These are phyloP conservation scores for Cucumis melo DNA, from an alignment of 306 rosid genomes.

Conservation along the genomic window DNA sequence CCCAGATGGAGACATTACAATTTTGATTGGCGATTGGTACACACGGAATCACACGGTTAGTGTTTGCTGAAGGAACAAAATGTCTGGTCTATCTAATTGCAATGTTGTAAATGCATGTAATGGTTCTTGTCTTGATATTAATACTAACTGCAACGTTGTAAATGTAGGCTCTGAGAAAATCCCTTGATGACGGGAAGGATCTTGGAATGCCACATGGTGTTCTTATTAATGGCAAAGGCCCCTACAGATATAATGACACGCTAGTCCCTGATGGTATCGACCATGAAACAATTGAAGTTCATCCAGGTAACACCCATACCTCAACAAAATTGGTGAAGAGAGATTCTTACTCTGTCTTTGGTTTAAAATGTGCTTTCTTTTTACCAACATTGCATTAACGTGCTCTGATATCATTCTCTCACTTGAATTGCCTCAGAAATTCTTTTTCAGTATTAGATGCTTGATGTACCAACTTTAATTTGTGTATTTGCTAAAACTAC, in stretches of 20 bases:
- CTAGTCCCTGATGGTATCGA: slow-evolving; percentile 81
- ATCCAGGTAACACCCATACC: slow-evolving; percentile 44
- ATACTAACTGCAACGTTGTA: slow-evolving; percentile 1
- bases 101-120: neutral
- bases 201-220: slow-evolving; percentile 96
- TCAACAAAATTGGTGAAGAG: neutral
- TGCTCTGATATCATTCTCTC: neutral
- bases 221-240: slow-evolving; percentile 96
- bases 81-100: neutral
- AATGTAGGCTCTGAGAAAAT: slow-evolving; percentile 65
- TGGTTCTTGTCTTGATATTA: slow-evolving; percentile 3
- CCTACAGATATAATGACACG: slow-evolving; percentile 66
- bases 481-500: neutral
- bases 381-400: neutral
- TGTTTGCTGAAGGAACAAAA: slow-evolving; percentile 9
- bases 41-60: slow-evolving; percentile 79
- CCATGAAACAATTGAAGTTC: slow-evolving; percentile 54
- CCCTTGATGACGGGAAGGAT: slow-evolving; percentile 73
- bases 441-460: neutral
- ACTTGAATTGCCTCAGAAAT: neutral
- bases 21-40: slow-evolving; percentile 90
- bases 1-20: slow-evolving; percentile 60
- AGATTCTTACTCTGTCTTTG: neutral
- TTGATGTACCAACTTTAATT: neutral
- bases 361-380: neutral